Percentiles rank a stretch among this genome's conserved stretches.
Conservation (phyloP, 2,329 filamentous ascomycete genomes). For the Pseudophaeomoniella oleicola region DNA sequence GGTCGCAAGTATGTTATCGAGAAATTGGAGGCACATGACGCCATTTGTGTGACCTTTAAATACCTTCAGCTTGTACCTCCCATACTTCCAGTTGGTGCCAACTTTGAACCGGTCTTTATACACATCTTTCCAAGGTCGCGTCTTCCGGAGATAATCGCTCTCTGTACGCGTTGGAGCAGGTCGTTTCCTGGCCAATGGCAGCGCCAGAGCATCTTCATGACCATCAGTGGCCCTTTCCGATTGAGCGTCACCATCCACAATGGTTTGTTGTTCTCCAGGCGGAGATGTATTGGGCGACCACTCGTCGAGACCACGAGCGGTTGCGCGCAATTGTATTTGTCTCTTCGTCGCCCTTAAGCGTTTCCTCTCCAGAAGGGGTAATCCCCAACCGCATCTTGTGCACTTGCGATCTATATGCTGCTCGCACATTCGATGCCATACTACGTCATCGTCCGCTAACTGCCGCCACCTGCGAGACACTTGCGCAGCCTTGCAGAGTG, state of each 20-base stretch:
- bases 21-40: slow-evolving; percentile 64
- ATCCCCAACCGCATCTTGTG: slow-evolving; percentile 87
- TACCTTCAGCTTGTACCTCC: slow-evolving; percentile 67
- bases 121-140: slow-evolving; percentile 83
- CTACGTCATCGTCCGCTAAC: slow-evolving; percentile 90
- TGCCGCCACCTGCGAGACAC: slow-evolving; percentile 79
- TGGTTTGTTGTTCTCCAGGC: slow-evolving; percentile 20
- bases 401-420: slow-evolving; percentile 92
- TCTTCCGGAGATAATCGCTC: slow-evolving; percentile 4
- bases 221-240: not conserved
- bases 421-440: slow-evolving; percentile 97
- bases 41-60: slow-evolving; percentile 84
- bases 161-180: slow-evolving; percentile 4
- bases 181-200: not conserved
- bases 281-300: slow-evolving; percentile 37
- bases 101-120: slow-evolving; percentile 94
- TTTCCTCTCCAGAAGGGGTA: slow-evolving; percentile 81
- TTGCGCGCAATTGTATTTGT: slow-evolving; percentile 60
- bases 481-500: slow-evolving; percentile 88
- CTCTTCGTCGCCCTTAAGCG: slow-evolving; percentile 74
- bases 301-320: slow-evolving; percentile 40
- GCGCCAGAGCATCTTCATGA: not conserved
- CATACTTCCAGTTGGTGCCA: slow-evolving; percentile 94
- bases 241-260: not conserved
- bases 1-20: slow-evolving; percentile 81